Conservation (phyloP, 2,329 filamentous ascomycete genomes). For the Gyromitra esculenta region DNA sequence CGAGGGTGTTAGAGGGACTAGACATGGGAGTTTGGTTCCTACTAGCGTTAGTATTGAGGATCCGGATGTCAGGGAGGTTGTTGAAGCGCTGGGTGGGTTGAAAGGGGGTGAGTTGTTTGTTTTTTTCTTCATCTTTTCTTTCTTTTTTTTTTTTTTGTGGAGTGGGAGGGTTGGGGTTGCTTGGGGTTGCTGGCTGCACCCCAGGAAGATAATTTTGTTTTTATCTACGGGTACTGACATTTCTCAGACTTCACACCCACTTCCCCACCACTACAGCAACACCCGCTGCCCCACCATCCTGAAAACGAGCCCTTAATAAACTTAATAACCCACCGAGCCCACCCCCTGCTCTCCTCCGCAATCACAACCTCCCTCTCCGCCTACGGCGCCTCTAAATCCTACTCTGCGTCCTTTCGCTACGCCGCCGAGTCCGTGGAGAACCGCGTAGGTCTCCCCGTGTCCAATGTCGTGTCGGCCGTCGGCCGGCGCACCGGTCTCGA, state of each 20-base stretch:
- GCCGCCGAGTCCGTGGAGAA: constrained; percentile 90
- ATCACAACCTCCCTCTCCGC: constrained; percentile 85
- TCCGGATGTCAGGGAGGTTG: constrained; percentile 74
- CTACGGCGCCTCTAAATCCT: constrained; percentile 88
- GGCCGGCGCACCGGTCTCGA: constrained; percentile 88
- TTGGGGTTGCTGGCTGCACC: no score
- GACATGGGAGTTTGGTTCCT: constrained; percentile 50
- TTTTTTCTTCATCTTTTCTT: constrained; percentile 24
- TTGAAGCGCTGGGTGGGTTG: constrained; percentile 78
- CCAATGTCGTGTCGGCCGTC: constrained; percentile 84
- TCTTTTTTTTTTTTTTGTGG: constrained; percentile 1
- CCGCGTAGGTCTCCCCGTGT: constrained; percentile 81
- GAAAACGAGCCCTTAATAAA: constrained; percentile 78
- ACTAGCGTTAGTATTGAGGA: constrained; percentile 66
- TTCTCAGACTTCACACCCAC: constrained; percentile 59
- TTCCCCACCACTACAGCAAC: constrained; percentile 58
- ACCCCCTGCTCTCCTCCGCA: constrained; percentile 84
- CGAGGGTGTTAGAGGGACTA: constrained; percentile 32
- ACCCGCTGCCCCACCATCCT: constrained; percentile 64
- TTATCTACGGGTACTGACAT: constrained; percentile 55
- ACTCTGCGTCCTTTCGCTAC: constrained; percentile 87
- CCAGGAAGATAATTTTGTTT: neutral
- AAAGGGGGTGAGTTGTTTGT: constrained; percentile 70
- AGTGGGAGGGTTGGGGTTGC: constrained; percentile 65
- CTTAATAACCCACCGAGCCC: constrained; percentile 72